Conservation (phyloP, 2,329 filamentous ascomycete species). For the Immersiporthe knoxdaviesiana region DNA sequence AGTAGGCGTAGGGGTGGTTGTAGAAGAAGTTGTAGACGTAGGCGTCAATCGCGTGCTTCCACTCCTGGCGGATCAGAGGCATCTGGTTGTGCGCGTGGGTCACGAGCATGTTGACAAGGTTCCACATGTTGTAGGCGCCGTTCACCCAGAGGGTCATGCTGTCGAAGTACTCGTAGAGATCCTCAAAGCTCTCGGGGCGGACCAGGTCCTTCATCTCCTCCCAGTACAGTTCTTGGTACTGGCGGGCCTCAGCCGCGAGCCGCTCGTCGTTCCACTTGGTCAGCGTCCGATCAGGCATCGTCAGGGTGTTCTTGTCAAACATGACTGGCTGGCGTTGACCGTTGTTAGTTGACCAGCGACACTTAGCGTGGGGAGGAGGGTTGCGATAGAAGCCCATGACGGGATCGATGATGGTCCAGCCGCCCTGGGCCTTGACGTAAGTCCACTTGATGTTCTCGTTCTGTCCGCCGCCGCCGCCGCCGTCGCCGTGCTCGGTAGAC, state of each 20-base stretch:
- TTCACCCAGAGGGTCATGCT: constrained; percentile 50
- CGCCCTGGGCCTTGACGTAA: constrained; percentile 18
- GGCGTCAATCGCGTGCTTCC: constrained; percentile 23
- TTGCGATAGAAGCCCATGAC: constrained; percentile 30
- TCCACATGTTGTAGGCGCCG: constrained; percentile 54
- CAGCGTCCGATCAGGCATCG: constrained; percentile 15
- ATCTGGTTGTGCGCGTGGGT: constrained; percentile 45
- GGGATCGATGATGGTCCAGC: constrained; percentile 26
- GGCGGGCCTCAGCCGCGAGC: constrained; percentile 27
- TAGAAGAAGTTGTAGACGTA: constrained; percentile 32
- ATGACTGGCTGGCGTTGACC: constrained; percentile 16
- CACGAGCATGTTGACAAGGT: constrained; percentile 46
- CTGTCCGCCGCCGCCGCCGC: constrained; percentile 2
- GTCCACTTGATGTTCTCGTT: constrained; percentile 16
- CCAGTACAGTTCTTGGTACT: constrained; percentile 43
- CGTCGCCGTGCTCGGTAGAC: constrained; percentile 3
- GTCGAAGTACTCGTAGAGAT: constrained; percentile 54
- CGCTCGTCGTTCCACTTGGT: constrained; percentile 16
- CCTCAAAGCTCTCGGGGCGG: constrained; percentile 41
- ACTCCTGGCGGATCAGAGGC: constrained; percentile 31
- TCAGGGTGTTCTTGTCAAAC: neutral
- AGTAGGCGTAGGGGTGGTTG: neutral
- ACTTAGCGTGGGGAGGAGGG: constrained; percentile 20
- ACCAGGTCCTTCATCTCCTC: constrained; percentile 41
- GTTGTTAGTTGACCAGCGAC: constrained; percentile 31